These are phyloP conservation scores for Moniliophthora roreri DNA, from an alignment of 1,284 basidiomycete genomes.

Conservation along the genomic window DNA sequence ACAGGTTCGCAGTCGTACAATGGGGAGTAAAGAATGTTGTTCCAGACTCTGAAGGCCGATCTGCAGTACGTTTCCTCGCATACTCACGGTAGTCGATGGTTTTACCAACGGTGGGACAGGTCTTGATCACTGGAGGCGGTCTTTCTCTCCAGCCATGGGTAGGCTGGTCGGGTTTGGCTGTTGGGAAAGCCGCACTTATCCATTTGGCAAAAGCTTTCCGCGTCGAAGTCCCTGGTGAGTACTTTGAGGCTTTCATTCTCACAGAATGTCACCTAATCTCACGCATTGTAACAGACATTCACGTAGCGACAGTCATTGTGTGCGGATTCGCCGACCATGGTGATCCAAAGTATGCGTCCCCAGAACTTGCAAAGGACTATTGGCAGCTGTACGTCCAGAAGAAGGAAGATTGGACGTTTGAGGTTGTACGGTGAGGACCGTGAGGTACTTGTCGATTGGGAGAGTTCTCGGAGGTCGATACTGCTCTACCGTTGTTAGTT, in stretches of 20 bases:
- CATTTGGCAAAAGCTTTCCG: not conserved
- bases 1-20: not conserved
- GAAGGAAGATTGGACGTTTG: not conserved
- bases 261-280: not conserved
- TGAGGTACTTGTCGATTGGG: too few relatives aligned
- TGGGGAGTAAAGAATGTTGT: slow-evolving; percentile 2
- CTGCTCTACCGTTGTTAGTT: too few relatives aligned
- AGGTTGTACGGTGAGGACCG: too few relatives aligned
- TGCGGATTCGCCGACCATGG: not conserved
- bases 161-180: not conserved
- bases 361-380: slow-evolving; percentile 1
- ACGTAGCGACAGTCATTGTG: not conserved
- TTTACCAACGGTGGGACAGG: not conserved
- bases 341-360: not conserved
- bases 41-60: not conserved
- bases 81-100: not conserved
- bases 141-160: not conserved
- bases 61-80: not conserved
- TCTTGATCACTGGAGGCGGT: not conserved
- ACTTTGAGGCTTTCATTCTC: too few relatives aligned
- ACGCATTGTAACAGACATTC: not conserved
- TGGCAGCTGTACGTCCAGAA: slow-evolving; percentile 2
- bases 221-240: not conserved
- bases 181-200: not conserved
- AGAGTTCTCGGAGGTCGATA: too few relatives aligned